Conservation (phyloP, 352 stramenopile species). For the Globisporangium takayamanum region DNA sequence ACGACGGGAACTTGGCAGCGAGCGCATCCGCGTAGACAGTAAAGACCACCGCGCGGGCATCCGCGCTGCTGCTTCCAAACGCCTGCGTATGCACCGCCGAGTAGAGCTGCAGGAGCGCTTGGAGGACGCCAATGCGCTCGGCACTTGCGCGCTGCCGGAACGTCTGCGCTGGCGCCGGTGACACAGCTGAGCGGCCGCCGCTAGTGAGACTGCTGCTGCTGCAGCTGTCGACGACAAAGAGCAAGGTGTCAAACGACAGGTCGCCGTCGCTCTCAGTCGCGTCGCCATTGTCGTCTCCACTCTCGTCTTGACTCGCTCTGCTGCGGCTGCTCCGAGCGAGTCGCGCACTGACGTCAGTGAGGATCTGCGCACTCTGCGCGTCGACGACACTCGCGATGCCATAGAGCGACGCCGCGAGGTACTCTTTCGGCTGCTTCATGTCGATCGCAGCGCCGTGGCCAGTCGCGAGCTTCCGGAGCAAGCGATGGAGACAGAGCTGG, state of each 20-base stretch:
- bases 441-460: constrained; percentile 17
- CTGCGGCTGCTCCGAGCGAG: not conserved
- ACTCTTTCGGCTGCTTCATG: constrained; percentile 30
- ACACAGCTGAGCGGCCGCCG: not conserved
- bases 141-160: not conserved
- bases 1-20: constrained; percentile 29
- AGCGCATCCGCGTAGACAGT: constrained; percentile 47
- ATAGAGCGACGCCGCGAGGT: constrained; percentile 21
- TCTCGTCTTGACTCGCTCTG: not conserved
- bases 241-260: constrained; percentile 32
- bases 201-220: constrained; percentile 12
- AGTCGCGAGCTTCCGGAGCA: constrained; percentile 30
- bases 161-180: constrained; percentile 2
- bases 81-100: constrained; percentile 20
- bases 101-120: constrained; percentile 33
- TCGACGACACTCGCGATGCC: constrained; percentile 36
- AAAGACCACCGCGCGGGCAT: constrained; percentile 18
- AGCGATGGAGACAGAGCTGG: constrained; percentile 44
- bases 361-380: constrained; percentile 5
- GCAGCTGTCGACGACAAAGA: constrained; percentile 35
- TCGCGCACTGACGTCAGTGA: constrained; percentile 5
- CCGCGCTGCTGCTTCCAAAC: not conserved
- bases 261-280: not conserved
- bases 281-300: not conserved
- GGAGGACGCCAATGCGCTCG: constrained; percentile 14